Percentiles rank a stretch among this genome's conserved stretches.
These are phyloP conservation scores for Arachnomyces sp. DNA, from an alignment of 2,329 filamentous ascomycete species.

Conservation along the genomic window DNA sequence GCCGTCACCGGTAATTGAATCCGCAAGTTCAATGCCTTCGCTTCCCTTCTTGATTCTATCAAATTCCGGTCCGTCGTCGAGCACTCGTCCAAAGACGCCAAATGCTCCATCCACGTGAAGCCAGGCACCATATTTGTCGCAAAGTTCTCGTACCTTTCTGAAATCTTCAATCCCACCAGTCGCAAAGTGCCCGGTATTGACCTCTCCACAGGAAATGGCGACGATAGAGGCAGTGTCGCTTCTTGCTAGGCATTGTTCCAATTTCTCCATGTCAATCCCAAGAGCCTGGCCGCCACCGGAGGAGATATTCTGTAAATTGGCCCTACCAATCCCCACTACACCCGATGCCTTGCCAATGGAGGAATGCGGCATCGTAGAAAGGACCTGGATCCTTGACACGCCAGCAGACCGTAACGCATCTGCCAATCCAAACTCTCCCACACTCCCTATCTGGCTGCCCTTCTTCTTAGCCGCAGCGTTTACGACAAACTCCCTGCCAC, in stretches of 20 bases:
- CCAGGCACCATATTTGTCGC: conserved; percentile 69
- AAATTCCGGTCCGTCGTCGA: conserved; percentile 53
- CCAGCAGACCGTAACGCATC: conserved; percentile 57
- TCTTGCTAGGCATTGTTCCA: conserved; percentile 53
- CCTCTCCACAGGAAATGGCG: conserved; percentile 74
- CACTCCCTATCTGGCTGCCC: conserved; percentile 30
- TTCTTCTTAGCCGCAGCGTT: conserved; percentile 34
- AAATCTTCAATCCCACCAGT: conserved; percentile 52
- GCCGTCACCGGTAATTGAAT: conserved; percentile 77
- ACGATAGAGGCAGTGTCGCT: conserved; percentile 61
- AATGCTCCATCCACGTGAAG: conserved; percentile 89
- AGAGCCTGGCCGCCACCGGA: conserved; percentile 46
- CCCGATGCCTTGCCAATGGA: conserved; percentile 77
- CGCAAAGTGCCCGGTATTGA: conserved; percentile 80
- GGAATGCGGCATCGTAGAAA: conserved; percentile 77
- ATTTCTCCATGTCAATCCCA: conserved; percentile 56
- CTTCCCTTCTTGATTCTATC: conserved; percentile 40
- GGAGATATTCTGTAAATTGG: conserved; percentile 54
- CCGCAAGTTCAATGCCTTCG: conserved; percentile 67
- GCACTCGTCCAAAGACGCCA: conserved; percentile 65
- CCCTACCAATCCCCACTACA: conserved; percentile 67
- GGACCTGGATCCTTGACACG: conserved; percentile 60
- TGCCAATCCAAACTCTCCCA: conserved; percentile 63
- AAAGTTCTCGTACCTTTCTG: conserved; percentile 55
- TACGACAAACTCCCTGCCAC: conserved; percentile 56